A percentile compares a stretch with the other conserved stretches of the same genome.
phyloP scores from a whole-genome alignment of 306 rosid species.

The Sesbania bispinosa region DNA sequence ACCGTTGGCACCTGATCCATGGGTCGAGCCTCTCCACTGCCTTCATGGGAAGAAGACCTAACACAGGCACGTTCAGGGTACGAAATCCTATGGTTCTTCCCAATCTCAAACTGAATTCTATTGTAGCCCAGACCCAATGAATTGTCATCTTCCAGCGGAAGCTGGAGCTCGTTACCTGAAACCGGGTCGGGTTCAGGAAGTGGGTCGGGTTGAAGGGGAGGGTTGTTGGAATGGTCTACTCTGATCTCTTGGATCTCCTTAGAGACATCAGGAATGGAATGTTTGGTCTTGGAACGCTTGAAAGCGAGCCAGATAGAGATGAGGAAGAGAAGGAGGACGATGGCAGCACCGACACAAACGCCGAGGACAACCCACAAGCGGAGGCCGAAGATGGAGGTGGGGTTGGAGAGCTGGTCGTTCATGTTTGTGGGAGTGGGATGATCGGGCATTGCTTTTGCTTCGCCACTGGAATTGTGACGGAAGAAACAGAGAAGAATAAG shows the following conservation, averaged over 20 bases:
- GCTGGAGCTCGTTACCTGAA: constrained; percentile 36
- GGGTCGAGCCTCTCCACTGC: constrained; percentile 31
- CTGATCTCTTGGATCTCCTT: constrained; percentile 81
- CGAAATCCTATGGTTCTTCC: constrained; percentile 69
- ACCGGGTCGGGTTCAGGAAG: constrained; percentile 47
- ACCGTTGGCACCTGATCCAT: constrained; percentile 51
- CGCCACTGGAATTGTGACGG: too few relatives aligned
- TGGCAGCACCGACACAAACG: constrained; percentile 61
- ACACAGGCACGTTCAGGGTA: constrained; percentile 55
- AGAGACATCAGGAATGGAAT: constrained; percentile 60
- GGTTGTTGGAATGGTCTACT: constrained; percentile 27
- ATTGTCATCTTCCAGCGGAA: constrained; percentile 53
- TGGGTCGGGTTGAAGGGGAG: constrained; percentile 37
- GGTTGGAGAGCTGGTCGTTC: constrained; percentile 73
- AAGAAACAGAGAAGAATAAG: neutral
- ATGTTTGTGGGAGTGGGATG: constrained; percentile 24
- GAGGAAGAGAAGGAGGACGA: constrained; percentile 67
- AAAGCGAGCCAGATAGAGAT: constrained; percentile 63
- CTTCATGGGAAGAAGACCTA: constrained; percentile 47
- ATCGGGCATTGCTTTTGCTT: constrained; percentile 33
- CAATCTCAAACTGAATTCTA: constrained; percentile 70
- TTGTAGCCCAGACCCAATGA: constrained; percentile 21
- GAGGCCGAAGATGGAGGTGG: constrained; percentile 77
- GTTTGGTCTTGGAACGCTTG: constrained; percentile 55
- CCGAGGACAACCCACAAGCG: constrained; percentile 72